Conservation (phyloP, 805 yeast genomes). For the Sugiyamaella valdiviana region DNA sequence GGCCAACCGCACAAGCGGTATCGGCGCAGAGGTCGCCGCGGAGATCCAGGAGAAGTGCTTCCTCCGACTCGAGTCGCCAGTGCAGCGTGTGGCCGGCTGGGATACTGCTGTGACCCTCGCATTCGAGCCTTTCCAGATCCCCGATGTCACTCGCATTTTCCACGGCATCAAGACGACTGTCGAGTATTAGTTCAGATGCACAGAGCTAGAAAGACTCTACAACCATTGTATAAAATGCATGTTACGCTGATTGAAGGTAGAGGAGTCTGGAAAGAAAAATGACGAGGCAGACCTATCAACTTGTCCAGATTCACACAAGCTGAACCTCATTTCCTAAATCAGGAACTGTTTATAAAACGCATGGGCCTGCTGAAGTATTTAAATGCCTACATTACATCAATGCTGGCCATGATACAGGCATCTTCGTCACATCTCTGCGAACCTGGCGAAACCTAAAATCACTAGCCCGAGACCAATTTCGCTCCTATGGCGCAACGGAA, state of each 20-base stretch:
- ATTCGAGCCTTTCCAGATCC: constrained; percentile 93
- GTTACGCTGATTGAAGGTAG: no score
- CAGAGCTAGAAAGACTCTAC: no score
- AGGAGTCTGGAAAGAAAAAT: no score
- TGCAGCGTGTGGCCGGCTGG: constrained; percentile 91
- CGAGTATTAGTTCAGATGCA: constrained; percentile 20
- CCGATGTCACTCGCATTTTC: constrained; percentile 48
- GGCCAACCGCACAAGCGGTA: constrained; percentile 88
- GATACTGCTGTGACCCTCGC: constrained; percentile 97
- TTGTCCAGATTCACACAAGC: no score
- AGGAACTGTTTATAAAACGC: no score
- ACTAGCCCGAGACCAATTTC: not conserved
- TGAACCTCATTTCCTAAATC: no score
- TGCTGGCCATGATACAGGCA: no score
- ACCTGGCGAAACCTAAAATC: no score
- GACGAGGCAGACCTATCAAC: no score
- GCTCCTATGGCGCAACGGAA: constrained; percentile 40
- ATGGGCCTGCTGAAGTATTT: no score
- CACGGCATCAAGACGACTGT: constrained; percentile 27
- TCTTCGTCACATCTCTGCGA: no score
- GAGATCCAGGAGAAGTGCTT: constrained; percentile 93
- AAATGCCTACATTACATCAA: no score
- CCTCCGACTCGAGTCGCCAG: constrained; percentile 88
- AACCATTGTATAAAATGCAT: not conserved
- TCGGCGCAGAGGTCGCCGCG: constrained; percentile 91